Base-by-base conservation (phyloP, 345 rosid genomes). In the Bruguiera gymnorhiza region DNA sequence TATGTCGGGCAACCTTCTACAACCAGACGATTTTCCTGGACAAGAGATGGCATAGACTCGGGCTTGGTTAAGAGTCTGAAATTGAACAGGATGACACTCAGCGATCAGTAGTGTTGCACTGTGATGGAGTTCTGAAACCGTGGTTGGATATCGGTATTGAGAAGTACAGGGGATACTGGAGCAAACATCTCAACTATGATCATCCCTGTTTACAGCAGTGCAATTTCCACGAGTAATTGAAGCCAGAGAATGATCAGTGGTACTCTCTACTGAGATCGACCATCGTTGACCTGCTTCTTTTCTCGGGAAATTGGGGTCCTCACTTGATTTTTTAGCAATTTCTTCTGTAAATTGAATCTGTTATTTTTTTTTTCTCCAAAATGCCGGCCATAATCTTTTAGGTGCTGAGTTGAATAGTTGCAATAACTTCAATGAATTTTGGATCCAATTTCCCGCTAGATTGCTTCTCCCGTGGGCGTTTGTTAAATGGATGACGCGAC, bases 191-290 rank as follows among this genome's bases (percentile, higher is more conserved):
- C 58, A 56, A 67, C 68, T 71, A 60, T 34, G 68, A 76, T 29
- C 36, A 67, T 39, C 62, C 61, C 1, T 56, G 43, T 52, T 66
- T 76, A 13, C 75, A 71, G 32, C 72, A 71, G 59, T 75, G 79
- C 71, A 75, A 75, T 65, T 51, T 75, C 52, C 98, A 89, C 1
- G 73, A 67, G 65, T 91, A 81, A 83, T 63, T 62, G 69, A 64
- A 34, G 52, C 56, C 55, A 39, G 58, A 61, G 50, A 24, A 37
- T 37, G 20, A 52, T 46, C 57, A 71, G 23, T 13, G 64, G 57
- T 36, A 63, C 39, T 55, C 62, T 64, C 56, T 52, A 20, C 29
- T 10, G 15, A 39, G 46, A 39, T 10, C 1, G 10, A 10, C 15
- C 46, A 11, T 39, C 13, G 8, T 62, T 59, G 20, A 54, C 16